These are phyloP conservation scores for Rubus idaeus DNA, from an alignment of 306 rosid genomes.

Conservation along the genomic window DNA sequence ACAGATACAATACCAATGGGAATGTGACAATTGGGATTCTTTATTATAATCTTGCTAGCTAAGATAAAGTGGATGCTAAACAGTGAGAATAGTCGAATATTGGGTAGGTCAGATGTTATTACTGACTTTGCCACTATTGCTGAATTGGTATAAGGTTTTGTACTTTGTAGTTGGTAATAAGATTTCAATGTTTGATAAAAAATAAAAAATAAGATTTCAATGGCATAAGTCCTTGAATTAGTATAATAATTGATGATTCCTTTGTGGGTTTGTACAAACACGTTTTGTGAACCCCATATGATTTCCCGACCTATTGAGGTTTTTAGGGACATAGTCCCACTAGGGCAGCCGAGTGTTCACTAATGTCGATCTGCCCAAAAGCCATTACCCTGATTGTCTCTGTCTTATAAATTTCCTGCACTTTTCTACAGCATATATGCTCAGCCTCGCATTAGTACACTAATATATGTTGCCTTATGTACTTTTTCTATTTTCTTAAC, in stretches of 20 bases:
- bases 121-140: conserved; percentile 27
- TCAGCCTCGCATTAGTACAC: neutral
- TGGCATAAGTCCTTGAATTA: neutral
- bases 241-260: conserved; percentile 18
- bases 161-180: neutral
- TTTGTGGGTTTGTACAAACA: conserved; percentile 44
- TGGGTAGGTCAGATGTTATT: conserved; percentile 50
- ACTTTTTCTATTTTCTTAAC: conserved; percentile 27
- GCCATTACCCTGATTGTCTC: conserved; percentile 24
- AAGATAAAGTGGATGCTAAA: conserved; percentile 32
- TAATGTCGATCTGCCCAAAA: conserved; percentile 6
- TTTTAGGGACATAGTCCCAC: conserved; percentile 17
- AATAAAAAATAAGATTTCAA: neutral
- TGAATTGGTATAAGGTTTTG: conserved; percentile 10
- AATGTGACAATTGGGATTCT: conserved; percentile 36
- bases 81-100: conserved; percentile 50
- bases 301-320: conserved; percentile 15
- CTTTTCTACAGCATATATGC: neutral
- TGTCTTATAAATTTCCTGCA: neutral
- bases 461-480: neutral
- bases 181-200: neutral
- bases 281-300: conserved; percentile 28
- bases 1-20: conserved; percentile 55
- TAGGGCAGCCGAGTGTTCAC: neutral
- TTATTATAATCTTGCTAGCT: conserved; percentile 34